Evolutionary conservation across 148 eudicot species (phyloP), one percentile per base, ranked within the genome.

Genomic region (Rhododendron griersonianum): DNA sequence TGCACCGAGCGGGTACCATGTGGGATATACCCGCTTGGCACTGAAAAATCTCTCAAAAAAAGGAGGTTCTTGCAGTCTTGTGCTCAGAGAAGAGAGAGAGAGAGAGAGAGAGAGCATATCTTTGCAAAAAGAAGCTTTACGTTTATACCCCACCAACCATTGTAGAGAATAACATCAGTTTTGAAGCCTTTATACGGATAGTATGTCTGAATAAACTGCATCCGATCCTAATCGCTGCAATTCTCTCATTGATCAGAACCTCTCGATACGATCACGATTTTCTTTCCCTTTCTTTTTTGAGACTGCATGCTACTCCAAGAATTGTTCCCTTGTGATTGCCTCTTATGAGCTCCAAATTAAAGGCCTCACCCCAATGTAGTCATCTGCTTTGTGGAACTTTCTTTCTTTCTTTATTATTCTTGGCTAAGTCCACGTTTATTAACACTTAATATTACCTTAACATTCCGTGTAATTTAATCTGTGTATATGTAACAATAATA

Each of bases 51-150:
- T 33, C 35, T 33, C 35, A 5, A 82, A 41, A 37, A 86, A 87
- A 87, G 85, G 84, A 81, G 85, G 92, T 91, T 41, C 87, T n/a
- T 90, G 86, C 23, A 75, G 86, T 83, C 35, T 82, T 85, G 87
- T 85, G 81, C 81, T 61, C 44, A 73, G 1, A 15, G 75, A 28
- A 73, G 1, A 15, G 75, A 28, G 39, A 69, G 35, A 87, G 85
- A 83, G 83, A 78, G 83, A 67, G 85, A 18, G 78, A 71, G 85
- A 83, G 67, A 65, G 41, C 83, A 76, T 84, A 77, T 86, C 86
- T 89, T 90, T 81, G 91, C 87, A 87, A 88, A 92, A 95, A 92
- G 92, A 84, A 80, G 89, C 96, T 93, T 95, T 95, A 91, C 88
- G 91, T 90, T 87, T 90, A 88, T 91, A 86, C 95, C 93, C 91